Evolutionary conservation across 2,329 filamentous ascomycete species (phyloP), one percentile per base, ranked within the genome.

Genomic region (Neofusicoccum umdonicola): DNA sequence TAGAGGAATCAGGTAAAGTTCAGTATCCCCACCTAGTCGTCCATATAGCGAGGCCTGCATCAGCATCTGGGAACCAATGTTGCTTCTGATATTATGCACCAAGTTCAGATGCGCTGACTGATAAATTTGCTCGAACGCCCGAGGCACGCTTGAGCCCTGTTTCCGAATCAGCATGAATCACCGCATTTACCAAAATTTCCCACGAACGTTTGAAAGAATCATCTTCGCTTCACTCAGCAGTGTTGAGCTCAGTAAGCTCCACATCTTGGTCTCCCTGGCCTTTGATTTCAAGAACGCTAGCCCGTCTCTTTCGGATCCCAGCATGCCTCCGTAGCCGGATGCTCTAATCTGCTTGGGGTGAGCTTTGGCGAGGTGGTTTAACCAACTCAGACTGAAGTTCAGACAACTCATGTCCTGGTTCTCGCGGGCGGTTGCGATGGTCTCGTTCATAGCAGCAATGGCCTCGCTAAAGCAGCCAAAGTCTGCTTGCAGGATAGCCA

Each of bases 351-450:
- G 84, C 62, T 87, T 83, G 0, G 93, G 91, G 70, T 94, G 93
- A 0, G 91, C 88, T 72, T 92, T 91, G n/a, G 90, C 90, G 70
- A 97, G 96, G 73, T 97, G 92, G 72, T 96, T 96, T 2, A 98
- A 83, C 95, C 95, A 99, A 73, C 93, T 96, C 67, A 99, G 85
- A 37, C 93, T 91, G 78, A 96, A 98, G 76, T 97, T 98, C 64
- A 99, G 83, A 73, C 95, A 98, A 3, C 87, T 88, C 82, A 92
- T 91, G 73, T 99, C 95, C 68, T 93, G 89, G 69, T 96, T 96
- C 76, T 98, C 95, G 67, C 94, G 84, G 0, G 95, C 95, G n/a
- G 93, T 96, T 0, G 93, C 89, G 39, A 99, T 93, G 0, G 94
- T 93, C 76, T 98, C 95, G 48, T 96, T 88, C 88, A 99, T 97